Evolutionary conservation across 345 rosid genomes (phyloP), one percentile per base, ranked within the genome.

Genomic region (Arabidopsis arenosa): DNA sequence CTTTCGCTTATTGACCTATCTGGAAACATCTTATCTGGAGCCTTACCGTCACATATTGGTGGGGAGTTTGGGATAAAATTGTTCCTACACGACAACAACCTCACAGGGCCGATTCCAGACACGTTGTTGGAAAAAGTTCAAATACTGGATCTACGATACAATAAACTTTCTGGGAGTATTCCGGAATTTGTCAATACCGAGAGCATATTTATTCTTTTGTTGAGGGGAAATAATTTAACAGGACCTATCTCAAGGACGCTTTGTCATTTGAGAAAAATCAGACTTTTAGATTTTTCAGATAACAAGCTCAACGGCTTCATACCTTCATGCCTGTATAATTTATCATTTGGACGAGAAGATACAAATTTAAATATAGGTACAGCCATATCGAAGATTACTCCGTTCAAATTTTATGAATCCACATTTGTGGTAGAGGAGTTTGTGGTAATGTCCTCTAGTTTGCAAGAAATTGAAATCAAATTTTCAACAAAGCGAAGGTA

Each of bases 11-110:
- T 60, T 0, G 47, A 60, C 40, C 40, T 63, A 23, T 44, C 68
- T n/a, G 68, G 68, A 28, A 63, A 63, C 40, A 2, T 63, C n/a
- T 45, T 45, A 44, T 63, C 68, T 44, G 54, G 54, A 44, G 8
- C 7, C 5, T 2, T 63, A 44, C 68, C 54, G 9, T 58, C 63
- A 35, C 10, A 7, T 58, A 30, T 15, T 59, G 17, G 6, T 17
- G 11, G 21, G 39, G 17, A n/a, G 44, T 35, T n/a, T 1, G 26
- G 26, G 7, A 33, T 7, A 36, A 59, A 35, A 4, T 62, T 62
- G 1, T 41, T 62, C 14, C 40, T 63, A 9, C 40, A 30, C 0
- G 3, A 30, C 49, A 39, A 40, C 18, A 39, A 3, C 35, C 23
- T 61, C 15, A 40, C 49, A 0, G 36, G 66, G 48, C 5, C 54